Evolutionary conservation across 2,329 filamentous ascomycete genomes (phyloP).

Genomic region (Diplodia sapinea): DNA sequence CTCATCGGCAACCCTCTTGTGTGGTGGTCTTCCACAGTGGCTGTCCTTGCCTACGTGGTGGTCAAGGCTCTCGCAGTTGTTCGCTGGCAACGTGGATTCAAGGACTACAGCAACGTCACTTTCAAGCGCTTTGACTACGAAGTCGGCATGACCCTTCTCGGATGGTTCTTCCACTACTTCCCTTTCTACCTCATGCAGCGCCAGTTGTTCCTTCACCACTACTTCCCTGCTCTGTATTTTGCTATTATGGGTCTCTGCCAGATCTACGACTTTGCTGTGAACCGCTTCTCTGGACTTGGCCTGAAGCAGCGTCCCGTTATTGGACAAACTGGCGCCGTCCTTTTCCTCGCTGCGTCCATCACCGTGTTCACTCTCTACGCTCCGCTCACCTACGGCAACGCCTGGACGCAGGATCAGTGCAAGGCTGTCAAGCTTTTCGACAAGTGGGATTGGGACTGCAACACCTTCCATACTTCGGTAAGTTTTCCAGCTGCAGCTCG

Average conservation of each 20-base stretch:
- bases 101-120: constrained; percentile 78
- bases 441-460: constrained; percentile 98
- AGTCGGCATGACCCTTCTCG: constrained; percentile 85
- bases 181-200: constrained; percentile 98
- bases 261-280: constrained; percentile 82
- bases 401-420: constrained; percentile 91
- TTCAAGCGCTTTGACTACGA: constrained; percentile 99
- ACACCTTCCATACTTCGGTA: constrained; percentile 86
- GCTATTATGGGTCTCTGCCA: constrained; percentile 88
- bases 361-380: constrained; percentile 83
- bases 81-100: constrained; percentile 91
- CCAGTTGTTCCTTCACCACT: constrained; percentile 97
- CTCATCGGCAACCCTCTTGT: constrained; percentile 92
- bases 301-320: constrained; percentile 73
- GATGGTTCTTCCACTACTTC: constrained; percentile 98
- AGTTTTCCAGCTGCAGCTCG: constrained; percentile 52
- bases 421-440: constrained; percentile 83
- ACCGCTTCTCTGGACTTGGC: constrained; percentile 71
- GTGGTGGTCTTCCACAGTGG: constrained; percentile 87
- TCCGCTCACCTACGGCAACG: constrained; percentile 89
- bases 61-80: constrained; percentile 90
- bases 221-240: constrained; percentile 96
- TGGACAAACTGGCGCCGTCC: constrained; percentile 74
- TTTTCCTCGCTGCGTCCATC: constrained; percentile 76
- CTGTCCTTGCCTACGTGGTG: constrained; percentile 74